Base-by-base conservation (phyloP, 2,329 filamentous ascomycete species). In the Monilinia vaccinii-corymbosi region DNA sequence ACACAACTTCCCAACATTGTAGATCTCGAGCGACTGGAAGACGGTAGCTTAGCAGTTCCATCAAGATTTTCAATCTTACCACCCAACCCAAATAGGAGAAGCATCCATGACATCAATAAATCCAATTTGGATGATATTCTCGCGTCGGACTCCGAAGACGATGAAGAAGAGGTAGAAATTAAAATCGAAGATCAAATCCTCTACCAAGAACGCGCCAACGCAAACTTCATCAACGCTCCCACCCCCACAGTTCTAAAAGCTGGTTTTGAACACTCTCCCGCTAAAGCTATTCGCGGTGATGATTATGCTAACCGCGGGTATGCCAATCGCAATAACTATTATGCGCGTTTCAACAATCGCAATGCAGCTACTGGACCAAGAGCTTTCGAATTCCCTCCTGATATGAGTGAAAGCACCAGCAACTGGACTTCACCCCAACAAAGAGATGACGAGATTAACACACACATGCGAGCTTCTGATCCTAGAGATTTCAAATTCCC, bases 241-340 rank as follows among this genome's bases (percentile, higher is more conserved):
- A 34, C 47, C 1, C 66, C 68, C 9, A 55, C 48, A 14, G 60
- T 69, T 6, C 42, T 66, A 2, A 66, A 65, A 31, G 62, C 60
- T n/a, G 68, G 67, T 3, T 67, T 69, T 42, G 50, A 42, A 5
- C 42, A 31, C 23, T 31, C 57, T 18, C 21, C 58, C 3, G 49
- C 53, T 9, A 62, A 62, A 9, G 61, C 45, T 18, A 40, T 61
- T 21, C 62, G 60, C 0, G 68, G 68, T 8, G 21, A 61, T 1
- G 61, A 66, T 23, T 70, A 68, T 44, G 55, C 34, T 1, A 36
- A 28, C 28, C 23, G 53, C 16, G 38, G 34, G 4, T 25, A 58
- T 3, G 38, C 25, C 11, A 52, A 55, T n/a, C 48, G 38, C 10
- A n/a, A 44, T 31, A 32, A 38, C 23, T 40, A 52, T 31, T 42